phyloP scores from a whole-genome alignment of 306 rosid species.

The Argentina anserina region DNA sequence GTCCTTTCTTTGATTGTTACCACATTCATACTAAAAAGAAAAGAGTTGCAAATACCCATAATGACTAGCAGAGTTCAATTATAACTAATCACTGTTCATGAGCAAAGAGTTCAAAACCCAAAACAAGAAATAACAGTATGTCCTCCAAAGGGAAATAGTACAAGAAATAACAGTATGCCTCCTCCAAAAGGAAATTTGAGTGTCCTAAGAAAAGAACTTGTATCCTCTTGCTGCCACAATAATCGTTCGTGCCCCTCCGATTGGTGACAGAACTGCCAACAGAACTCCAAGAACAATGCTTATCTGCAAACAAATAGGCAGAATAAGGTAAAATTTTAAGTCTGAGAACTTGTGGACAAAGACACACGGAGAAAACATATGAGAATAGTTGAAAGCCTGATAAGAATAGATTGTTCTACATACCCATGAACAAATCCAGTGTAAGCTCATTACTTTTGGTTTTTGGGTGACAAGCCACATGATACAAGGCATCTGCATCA shows the following conservation, averaged over 20 bases:
- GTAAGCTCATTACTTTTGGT: conserved; percentile 40
- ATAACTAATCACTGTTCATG: too few relatives aligned
- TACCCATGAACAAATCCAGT: conserved; percentile 49
- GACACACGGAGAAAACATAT: background rate
- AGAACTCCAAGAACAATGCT: conserved; percentile 17
- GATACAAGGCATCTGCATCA: conserved; percentile 52
- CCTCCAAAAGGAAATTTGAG: background rate
- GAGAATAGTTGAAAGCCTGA: background rate
- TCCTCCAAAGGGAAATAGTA: too few relatives aligned
- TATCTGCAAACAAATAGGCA: conserved; percentile 19
- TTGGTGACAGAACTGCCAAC: conserved; percentile 44
- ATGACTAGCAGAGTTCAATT: too few relatives aligned
- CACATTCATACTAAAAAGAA: too few relatives aligned
- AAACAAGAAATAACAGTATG: too few relatives aligned
- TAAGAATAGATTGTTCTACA: background rate
- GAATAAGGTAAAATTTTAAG: background rate
- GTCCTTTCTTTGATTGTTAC: too few relatives aligned
- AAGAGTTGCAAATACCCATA: too few relatives aligned
- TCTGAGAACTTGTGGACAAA: background rate
- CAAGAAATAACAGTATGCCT: background rate
- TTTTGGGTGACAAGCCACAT: conserved; percentile 43
- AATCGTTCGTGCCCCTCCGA: conserved; percentile 61
- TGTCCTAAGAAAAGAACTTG: conserved; percentile 38
- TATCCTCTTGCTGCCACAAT: conserved; percentile 38
- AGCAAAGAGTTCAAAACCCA: too few relatives aligned